Base-by-base conservation (phyloP, 1,139 yeast genomes). In the Saccharomycopsis hybrid region DNA sequence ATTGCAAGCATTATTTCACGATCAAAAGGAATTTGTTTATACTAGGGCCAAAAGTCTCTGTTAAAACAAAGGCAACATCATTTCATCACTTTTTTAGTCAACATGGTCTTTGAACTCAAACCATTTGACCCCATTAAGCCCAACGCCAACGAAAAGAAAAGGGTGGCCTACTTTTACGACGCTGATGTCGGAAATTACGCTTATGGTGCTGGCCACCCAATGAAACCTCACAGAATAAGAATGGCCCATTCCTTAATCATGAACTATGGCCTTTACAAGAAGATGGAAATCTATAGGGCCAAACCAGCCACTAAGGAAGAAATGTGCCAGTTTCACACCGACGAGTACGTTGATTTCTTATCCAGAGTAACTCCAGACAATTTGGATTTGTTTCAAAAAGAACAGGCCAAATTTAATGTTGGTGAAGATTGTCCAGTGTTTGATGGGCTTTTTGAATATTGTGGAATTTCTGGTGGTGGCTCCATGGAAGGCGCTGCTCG, bases 291-390 rank as follows among this genome's bases (percentile, higher is more conserved):
- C 50, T 90, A 90, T 66, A 72, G 74, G 43, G 97, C 97, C 46
- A 92, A 92, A 66, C 97, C 98, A 0, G 98, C 98, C 41, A 90
- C 98, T 32, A 86, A 89, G 64, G 97, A 90, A 67, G 98, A 92
- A 64, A 90, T 92, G 97, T 89, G 97, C 62, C 97, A 92, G 68
- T 90, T 92, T 66, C 98, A 92, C 65, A 89, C 97, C 3, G 97
- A 92, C 68, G 97, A 92, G 65, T 92, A 92, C 65, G 86, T 92
- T 57, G 97, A 92, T 67, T 92, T 92, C 64, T 71, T 92, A 58
- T 85, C 95, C 47, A 76, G 97, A 52, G 97, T 89, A 32, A 84
- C 96, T 3, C 97, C 97, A 2, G 97, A 92, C 64, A 90, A 90
- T 65, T 76, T 90, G 68, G 97, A 90, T 56, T 69, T 85, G 74